Percentiles rank a stretch among this genome's conserved stretches.
These are phyloP conservation scores for Cystobasidium sp. DNA, from an alignment of 1,284 basidiomycete genomes.

Conservation along the genomic window DNA sequence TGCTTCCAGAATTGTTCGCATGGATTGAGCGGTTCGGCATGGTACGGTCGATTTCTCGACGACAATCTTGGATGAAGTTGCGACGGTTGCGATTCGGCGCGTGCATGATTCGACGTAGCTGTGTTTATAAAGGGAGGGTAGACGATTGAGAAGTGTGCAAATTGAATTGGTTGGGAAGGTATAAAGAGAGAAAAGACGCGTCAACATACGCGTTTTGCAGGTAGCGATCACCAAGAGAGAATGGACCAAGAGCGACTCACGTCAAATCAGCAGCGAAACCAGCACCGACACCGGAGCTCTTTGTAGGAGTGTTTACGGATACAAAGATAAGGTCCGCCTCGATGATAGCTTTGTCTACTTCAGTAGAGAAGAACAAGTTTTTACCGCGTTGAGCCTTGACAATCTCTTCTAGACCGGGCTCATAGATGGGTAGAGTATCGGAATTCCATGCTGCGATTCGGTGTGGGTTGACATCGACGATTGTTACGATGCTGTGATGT, in stretches of 20 bases:
- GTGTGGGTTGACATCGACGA: slow-evolving; percentile 93
- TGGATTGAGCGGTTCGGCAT: slow-evolving; percentile 96
- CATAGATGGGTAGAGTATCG: slow-evolving; percentile 77
- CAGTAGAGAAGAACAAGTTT: slow-evolving; percentile 96
- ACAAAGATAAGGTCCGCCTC: slow-evolving; percentile 80
- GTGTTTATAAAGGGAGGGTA: slow-evolving; percentile 1
- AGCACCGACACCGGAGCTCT: slow-evolving; percentile 95
- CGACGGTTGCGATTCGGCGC: slow-evolving; percentile 89
- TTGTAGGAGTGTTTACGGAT: slow-evolving; percentile 91
- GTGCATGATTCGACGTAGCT: slow-evolving; percentile 97
- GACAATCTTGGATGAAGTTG: slow-evolving; percentile 92
- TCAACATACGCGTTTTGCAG: not conserved
- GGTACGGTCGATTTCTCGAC: slow-evolving; percentile 99
- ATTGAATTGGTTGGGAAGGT: not conserved
- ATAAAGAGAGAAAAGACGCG: not conserved
- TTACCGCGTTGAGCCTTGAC: slow-evolving; percentile 84
- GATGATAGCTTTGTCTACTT: slow-evolving; percentile 88
- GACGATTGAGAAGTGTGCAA: not conserved
- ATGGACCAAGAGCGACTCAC: slow-evolving; percentile 62
- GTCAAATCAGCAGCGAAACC: slow-evolving; percentile 97
- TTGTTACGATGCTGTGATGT: slow-evolving; percentile 72
- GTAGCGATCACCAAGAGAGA: not conserved
- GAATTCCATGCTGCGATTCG: slow-evolving; percentile 96
- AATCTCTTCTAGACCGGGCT: slow-evolving; percentile 94
- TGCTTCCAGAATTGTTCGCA: slow-evolving; percentile 97